Percentiles rank a stretch among this genome's conserved stretches.
phyloP scores from a whole-genome alignment of 2,329 filamentous ascomycete species.

The Ambrosiella xylebori region DNA sequence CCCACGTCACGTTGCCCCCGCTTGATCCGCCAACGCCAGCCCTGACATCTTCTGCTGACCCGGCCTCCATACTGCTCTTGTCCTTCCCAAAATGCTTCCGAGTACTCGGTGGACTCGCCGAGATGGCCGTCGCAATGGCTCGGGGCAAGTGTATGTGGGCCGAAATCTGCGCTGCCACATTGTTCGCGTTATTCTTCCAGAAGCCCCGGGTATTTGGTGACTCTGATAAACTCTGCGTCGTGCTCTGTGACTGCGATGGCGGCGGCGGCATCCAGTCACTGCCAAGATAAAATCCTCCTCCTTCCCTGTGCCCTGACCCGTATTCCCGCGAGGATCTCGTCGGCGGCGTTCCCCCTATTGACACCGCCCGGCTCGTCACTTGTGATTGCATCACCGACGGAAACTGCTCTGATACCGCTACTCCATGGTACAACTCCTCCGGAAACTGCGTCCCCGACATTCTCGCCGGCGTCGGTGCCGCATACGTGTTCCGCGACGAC shows the following conservation, averaged over 20 bases:
- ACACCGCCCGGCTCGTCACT: conserved; percentile 4
- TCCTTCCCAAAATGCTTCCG: conserved; percentile 40
- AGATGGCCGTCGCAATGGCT: conserved; percentile 16
- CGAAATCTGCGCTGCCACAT: conserved; percentile 21
- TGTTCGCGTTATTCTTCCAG: conserved; percentile 28
- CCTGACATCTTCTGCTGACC: not conserved
- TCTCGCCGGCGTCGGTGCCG: conserved; percentile 36
- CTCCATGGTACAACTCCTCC: conserved; percentile 31
- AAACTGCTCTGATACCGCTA: conserved; percentile 26
- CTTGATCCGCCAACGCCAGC: conserved; percentile 17
- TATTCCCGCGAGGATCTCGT: conserved; percentile 29
- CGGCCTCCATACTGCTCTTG: conserved; percentile 30
- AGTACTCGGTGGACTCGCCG: conserved; percentile 28
- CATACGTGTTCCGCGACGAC: conserved; percentile 40
- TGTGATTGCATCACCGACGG: conserved; percentile 9
- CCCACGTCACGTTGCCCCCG: conserved; percentile 28
- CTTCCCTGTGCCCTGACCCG: not conserved
- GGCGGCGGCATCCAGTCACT: conserved; percentile 24
- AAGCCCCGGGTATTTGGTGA: conserved; percentile 39
- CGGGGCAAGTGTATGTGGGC: conserved; percentile 23
- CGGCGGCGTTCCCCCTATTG: conserved; percentile 39
- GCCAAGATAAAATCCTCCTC: conserved; percentile 20
- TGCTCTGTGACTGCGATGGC: conserved; percentile 4
- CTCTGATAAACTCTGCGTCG: conserved; percentile 32
- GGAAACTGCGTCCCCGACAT: conserved; percentile 40